phyloP scores from a whole-genome alignment of 805 yeast species.

The Cyberlindnera euphorbiiphila region DNA sequence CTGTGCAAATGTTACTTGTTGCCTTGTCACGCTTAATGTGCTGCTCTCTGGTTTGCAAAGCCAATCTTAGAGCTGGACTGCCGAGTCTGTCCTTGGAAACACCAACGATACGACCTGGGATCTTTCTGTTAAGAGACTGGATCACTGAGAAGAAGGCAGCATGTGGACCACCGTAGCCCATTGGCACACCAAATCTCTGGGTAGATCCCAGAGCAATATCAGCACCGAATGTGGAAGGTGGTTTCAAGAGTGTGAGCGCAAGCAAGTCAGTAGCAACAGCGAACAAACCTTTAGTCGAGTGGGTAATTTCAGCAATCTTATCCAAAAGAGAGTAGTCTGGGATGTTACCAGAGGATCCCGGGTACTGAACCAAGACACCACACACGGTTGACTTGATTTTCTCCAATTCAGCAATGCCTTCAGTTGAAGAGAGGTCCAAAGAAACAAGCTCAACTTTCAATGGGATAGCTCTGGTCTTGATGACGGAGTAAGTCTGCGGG shows the following conservation, averaged over 20 bases:
- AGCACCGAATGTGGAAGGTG: constrained; percentile 85
- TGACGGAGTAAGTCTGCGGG: constrained; percentile 80
- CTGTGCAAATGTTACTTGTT: constrained; percentile 96
- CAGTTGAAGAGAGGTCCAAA: constrained; percentile 48
- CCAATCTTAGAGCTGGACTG: constrained; percentile 82
- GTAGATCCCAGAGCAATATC: constrained; percentile 91
- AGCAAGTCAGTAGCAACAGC: constrained; percentile 89
- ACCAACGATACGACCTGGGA: constrained; percentile 96
- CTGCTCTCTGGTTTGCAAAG: constrained; percentile 97
- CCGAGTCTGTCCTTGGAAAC: constrained; percentile 89
- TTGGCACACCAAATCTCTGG: constrained; percentile 96
- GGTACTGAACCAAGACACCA: constrained; percentile 89
- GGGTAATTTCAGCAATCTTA: constrained; percentile 60
- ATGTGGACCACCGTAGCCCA: constrained; percentile 98
- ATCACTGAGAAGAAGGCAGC: constrained; percentile 94
- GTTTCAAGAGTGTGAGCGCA: constrained; percentile 79
- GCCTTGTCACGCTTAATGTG: constrained; percentile 97
- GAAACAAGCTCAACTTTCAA: constrained; percentile 61
- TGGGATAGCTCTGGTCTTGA: constrained; percentile 74
- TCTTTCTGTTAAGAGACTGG: constrained; percentile 78
- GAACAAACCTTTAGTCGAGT: constrained; percentile 67
- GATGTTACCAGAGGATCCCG: constrained; percentile 78
- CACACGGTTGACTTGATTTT: constrained; percentile 42
- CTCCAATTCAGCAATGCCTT: constrained; percentile 34
- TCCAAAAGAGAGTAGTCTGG: constrained; percentile 44